Evolutionary conservation across 2,329 filamentous ascomycete species (phyloP).

Genomic region (Fusarium sp.): DNA sequence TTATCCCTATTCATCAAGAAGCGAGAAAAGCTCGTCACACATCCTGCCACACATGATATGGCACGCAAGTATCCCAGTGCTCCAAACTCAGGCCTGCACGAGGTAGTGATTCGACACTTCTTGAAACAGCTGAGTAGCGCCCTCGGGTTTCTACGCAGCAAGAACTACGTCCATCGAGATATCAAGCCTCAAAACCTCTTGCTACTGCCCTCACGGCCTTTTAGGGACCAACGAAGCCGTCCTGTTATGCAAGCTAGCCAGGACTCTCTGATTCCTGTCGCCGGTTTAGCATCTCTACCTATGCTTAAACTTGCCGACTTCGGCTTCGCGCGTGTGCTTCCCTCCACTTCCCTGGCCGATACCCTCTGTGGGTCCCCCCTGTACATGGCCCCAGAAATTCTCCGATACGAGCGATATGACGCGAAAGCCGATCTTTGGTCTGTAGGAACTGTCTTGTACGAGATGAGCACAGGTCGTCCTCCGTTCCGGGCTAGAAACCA

Average conservation of each 20-base stretch:
- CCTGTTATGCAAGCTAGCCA: constrained; percentile 80
- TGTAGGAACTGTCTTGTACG: constrained; percentile 91
- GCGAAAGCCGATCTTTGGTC: constrained; percentile 98
- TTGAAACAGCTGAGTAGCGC: constrained; percentile 94
- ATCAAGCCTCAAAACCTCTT: constrained; percentile 97
- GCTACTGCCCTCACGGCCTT: constrained; percentile 81
- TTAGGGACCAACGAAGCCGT: constrained; percentile 61
- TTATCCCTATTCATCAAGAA: constrained; percentile 97
- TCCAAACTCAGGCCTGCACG: constrained; percentile 84
- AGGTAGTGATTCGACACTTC: constrained; percentile 96
- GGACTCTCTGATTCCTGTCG: constrained; percentile 80
- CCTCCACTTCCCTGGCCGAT: constrained; percentile 90
- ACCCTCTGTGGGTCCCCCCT: constrained; percentile 95
- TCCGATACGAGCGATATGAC: constrained; percentile 97
- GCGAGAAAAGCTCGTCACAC: constrained; percentile 79
- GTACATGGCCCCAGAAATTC: constrained; percentile 98
- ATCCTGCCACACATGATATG: constrained; percentile 87
- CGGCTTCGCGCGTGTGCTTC: constrained; percentile 93
- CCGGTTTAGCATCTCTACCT: constrained; percentile 83
- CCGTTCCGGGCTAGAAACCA: constrained; percentile 95
- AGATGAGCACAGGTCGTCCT: constrained; percentile 91
- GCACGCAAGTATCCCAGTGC: constrained; percentile 91
- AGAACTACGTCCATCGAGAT: constrained; percentile 93
- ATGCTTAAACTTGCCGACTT: constrained; percentile 99
- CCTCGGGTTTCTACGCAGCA: constrained; percentile 83